Percentiles rank a stretch among this genome's conserved stretches.
Conservation (phyloP, 78 protist genomes). For the Chrysochromulina parva region DNA sequence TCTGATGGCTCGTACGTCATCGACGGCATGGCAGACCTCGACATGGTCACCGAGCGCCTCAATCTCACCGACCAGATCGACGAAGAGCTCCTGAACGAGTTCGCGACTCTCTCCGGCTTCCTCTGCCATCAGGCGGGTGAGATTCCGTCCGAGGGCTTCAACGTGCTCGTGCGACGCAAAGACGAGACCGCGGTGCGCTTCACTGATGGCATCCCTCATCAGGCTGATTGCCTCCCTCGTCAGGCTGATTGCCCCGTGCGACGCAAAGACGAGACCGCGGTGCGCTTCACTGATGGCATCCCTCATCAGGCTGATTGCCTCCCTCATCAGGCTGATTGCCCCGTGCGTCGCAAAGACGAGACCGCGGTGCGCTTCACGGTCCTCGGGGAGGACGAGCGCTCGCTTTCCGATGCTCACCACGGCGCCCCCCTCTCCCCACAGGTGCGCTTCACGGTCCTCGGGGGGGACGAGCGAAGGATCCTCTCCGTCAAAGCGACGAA, state of each 20-base stretch:
- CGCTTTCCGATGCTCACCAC: too few species aligned
- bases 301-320: too few species aligned
- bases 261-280: too few species aligned
- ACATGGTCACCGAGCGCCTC: not conserved
- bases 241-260: too few species aligned
- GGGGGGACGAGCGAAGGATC: not conserved
- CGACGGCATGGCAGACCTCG: not conserved
- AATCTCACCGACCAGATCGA: not conserved
- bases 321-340: too few species aligned
- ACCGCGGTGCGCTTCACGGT: not conserved
- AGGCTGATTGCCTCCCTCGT: too few species aligned
- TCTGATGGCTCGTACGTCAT: not conserved
- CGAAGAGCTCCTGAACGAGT: not conserved
- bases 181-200: too few species aligned
- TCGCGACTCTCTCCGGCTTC: not conserved
- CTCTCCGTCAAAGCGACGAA: not conserved
- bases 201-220: too few species aligned
- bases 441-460: not conserved
- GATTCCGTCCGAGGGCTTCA: not conserved
- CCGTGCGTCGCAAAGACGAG: too few species aligned
- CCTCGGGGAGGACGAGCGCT: not conserved
- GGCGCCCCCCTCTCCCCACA: too few species aligned
- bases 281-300: too few species aligned
- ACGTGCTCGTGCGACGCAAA: not conserved
- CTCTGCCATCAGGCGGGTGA: constrained; percentile 22